Base-by-base conservation (phyloP, 2,329 filamentous ascomycete species). In the Cercospora sp. region DNA sequence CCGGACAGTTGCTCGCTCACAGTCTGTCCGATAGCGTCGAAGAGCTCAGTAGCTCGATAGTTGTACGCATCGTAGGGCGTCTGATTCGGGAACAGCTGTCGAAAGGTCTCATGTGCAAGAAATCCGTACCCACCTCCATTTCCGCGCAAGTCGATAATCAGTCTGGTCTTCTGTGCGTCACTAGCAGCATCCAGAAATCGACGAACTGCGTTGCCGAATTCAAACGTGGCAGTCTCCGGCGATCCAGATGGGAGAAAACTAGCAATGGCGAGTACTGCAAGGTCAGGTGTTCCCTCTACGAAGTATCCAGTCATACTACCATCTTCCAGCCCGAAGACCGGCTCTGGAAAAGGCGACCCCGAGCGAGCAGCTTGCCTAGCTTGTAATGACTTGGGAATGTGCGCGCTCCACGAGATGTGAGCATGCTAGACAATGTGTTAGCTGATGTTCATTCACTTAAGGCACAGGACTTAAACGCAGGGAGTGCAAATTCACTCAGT, bases 111-210 rank as follows among this genome's bases (percentile, higher is more conserved):
- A 68, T 79, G 80, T 62, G 77, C 80, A 5, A 80, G 75, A 28
- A 78, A 75, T 13, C 78, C 77, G 23, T 75, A 77, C 39, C 89
- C 89, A 45, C 89, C 89, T 0, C 80, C 81, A 70, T 91, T 92
- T 2, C 80, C 82, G 3, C 85, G 83, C 6, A 91, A 74, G 70
- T 91, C 90, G 67, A 91, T 85, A 31, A 91, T 81, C 5, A 91
- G 80, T 75, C 86, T 88, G n/a, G 80, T 86, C 30, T 63, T 63
- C 28, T 63, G 61, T 18, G 42, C 12, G 82, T 82, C 48, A 28
- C 31, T 39, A 45, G 59, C 59, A 53, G 80, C 77, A 0, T 80
- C 77, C 16, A 89, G 79, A 71, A 88, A 84, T 7, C 78, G 67
- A 7, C 80, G 74, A 66, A 83, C 77, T 0, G 77, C 72, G 60